Conservation (phyloP, 352 stramenopile species). For the Phytophthora hybrid region DNA sequence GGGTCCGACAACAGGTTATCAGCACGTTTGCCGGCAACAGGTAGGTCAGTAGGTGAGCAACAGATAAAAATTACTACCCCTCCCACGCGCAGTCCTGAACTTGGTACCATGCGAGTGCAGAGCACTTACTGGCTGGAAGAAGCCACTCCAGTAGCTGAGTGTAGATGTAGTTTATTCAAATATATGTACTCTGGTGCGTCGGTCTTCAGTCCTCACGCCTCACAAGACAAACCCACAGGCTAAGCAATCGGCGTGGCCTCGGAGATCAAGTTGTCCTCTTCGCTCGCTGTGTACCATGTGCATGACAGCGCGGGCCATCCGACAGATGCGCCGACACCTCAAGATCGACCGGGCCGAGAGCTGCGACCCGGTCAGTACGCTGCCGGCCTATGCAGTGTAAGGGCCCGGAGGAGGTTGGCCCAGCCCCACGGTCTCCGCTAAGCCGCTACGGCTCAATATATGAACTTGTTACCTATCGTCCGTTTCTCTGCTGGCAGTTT, state of each 20-base stretch:
- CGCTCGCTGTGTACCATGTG: too few relatives aligned
- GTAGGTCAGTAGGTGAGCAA: too few relatives aligned
- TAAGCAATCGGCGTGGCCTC: conserved; percentile 30
- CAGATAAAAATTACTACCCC: too few relatives aligned
- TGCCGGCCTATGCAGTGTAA: conserved; percentile 46
- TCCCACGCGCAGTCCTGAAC: conserved; percentile 30
- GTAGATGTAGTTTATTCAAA: background rate
- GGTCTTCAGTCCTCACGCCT: background rate
- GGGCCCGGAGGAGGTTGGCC: background rate
- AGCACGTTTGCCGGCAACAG: too few relatives aligned
- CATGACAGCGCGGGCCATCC: conserved; percentile 37
- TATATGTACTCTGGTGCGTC: background rate
- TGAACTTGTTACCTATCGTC: conserved; percentile 3
- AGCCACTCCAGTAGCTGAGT: conserved; percentile 19
- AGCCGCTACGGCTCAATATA: conserved; percentile 23
- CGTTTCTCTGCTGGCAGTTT: conserved; percentile 19
- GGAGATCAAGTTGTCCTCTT: too few relatives aligned
- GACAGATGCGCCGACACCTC: conserved; percentile 48
- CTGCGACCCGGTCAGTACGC: conserved; percentile 29
- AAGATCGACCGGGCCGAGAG: conserved; percentile 37
- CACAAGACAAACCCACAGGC: background rate
- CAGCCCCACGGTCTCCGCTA: background rate
- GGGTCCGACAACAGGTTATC: too few relatives aligned
- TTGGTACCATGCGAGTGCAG: conserved; percentile 27
- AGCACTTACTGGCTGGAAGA: conserved; percentile 32